Percentiles rank a stretch among this genome's conserved stretches.
Evolutionary conservation across 2,329 filamentous ascomycete species (phyloP).

Genomic region (Trichoderma asperellum): DNA sequence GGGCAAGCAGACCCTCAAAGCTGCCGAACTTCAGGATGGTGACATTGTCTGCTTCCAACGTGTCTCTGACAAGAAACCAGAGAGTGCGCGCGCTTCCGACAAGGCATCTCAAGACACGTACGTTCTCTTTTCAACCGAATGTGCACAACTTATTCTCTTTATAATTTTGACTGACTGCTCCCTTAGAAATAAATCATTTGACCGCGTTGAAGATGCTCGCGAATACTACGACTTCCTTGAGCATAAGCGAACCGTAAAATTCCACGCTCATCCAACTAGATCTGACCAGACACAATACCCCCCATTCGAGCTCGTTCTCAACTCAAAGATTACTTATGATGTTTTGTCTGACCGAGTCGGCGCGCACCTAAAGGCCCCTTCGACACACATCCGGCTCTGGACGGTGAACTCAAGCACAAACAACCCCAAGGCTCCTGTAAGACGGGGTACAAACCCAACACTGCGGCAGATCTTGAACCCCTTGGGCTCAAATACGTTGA

Average conservation of each 20-base stretch:
- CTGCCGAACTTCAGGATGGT: slow-evolving; percentile 93
- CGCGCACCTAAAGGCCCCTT: slow-evolving; percentile 73
- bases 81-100: slow-evolving; percentile 36
- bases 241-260: slow-evolving; percentile 78
- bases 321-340: slow-evolving; percentile 88
- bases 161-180: slow-evolving; percentile 1
- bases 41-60: slow-evolving; percentile 96
- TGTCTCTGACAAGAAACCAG: slow-evolving; percentile 53
- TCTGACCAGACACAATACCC: slow-evolving; percentile 63
- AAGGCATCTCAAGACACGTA: slow-evolving; percentile 41
- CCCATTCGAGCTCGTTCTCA: slow-evolving; percentile 76
- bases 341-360: slow-evolving; percentile 82
- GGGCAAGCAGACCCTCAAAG: slow-evolving; percentile 82
- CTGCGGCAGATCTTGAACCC: slow-evolving; percentile 78
- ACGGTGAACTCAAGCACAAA: slow-evolving; percentile 78
- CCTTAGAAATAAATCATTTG: slow-evolving; percentile 41
- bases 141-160: no score
- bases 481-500: slow-evolving; percentile 68
- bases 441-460: slow-evolving; percentile 71
- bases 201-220: slow-evolving; percentile 70
- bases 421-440: slow-evolving; percentile 77
- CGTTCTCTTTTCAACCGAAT: slow-evolving; percentile 27
- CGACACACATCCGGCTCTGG: slow-evolving; percentile 89
- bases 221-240: slow-evolving; percentile 93
- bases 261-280: slow-evolving; percentile 67